Base-by-base conservation (phyloP, 805 yeast species). In the Saturnispora serradocipensis region DNA sequence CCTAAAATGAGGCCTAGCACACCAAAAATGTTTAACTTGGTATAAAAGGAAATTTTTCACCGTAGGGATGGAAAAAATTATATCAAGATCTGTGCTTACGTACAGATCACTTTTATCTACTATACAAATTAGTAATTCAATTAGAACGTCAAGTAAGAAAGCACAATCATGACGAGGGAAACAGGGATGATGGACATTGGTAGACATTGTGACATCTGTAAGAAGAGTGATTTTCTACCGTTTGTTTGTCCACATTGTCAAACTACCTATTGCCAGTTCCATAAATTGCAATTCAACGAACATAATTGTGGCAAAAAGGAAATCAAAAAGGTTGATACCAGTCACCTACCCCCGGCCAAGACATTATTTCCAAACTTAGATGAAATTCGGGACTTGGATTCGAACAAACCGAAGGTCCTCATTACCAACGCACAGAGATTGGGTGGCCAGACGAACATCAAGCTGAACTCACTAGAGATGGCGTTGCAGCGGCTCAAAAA, bases 161-260 rank as follows among this genome's bases (percentile, higher is more conserved):
- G 40, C 3, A 45, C 50, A 11, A 34, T 39, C 5, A 18, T 36
- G 16, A 49, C 54, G 16, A 58, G 54, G 43, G 67, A 64, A 34
- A 64, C 64, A n/a, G 59, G 67, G 7, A 63, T 80, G 55, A 66
- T 81, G 63, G 76, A 81, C 46, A 72, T 81, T 5, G 86, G 86
- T n/a, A 64, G 73, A 52, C 78, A 79, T 58, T 81, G 86, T 61
- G 58, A 62, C 27, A 65, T 72, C 16, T 81, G 86, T 60, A 67
- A 72, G 45, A 70, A 68, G 54, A 65, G 80, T 6, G 86, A 81
- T 60, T 81, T 81, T 56, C 65, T 81, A 28, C 86, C 86, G 16
- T 81, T 72, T 59, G 63, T 63, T 16, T 81, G 86, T 60, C 75
- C 58, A 4, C 46, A 73, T 43, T 71, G 68, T 48, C 59, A 70